Base-by-base conservation (phyloP, 176 grass and related monocot species). In the Echinochloa phyllopogon region DNA sequence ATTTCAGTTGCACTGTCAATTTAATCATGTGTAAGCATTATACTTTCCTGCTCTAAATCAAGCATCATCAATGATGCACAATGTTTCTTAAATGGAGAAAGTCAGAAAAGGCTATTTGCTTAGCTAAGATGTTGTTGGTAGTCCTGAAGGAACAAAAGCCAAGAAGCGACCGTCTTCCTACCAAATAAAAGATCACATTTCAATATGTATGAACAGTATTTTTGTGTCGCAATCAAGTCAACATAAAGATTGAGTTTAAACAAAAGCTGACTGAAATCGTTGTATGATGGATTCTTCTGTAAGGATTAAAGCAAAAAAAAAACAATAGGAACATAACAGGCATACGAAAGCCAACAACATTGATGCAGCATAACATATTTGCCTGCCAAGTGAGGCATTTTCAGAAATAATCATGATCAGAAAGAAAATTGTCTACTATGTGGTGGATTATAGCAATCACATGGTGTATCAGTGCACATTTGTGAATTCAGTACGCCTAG, bases 1-100 rank as follows among this genome's bases (percentile, higher is more conserved):
- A 21, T 49, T 79, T 74, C 80, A 85, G 83, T 62, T 76, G 36
- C 9, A 41, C 12, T 69, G 61, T 81, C 76, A 84, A 27, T 51
- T 74, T 69, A 62, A 24, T 56, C 47, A 73, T 48, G 44, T 78
- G 27, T 40, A 81, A 38, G 48, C 21, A 69, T 61, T 61, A 68
- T 44, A 47, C 68, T 69, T 89, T 76, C 53, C 50, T 17, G 41
- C 21, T 12, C 37, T 48, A 50, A 49, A 79, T 69, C 40, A 72
- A 55, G 55, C 50, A 58, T 53, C 67, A 80, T 81, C 53, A 65
- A 66, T 66, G 33, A 66, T 66, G 33, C 49, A 64, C 24, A 70
- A 63, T 3, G 23, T 78, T 61, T 57, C 18, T 67, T 58, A 67
- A 21, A 84, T 23, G 57, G 66, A 60, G 69, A 71, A 70, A 71